Evolutionary conservation across 208 protist species (phyloP).

Genomic region (Vickermania spadyakhi): DNA sequence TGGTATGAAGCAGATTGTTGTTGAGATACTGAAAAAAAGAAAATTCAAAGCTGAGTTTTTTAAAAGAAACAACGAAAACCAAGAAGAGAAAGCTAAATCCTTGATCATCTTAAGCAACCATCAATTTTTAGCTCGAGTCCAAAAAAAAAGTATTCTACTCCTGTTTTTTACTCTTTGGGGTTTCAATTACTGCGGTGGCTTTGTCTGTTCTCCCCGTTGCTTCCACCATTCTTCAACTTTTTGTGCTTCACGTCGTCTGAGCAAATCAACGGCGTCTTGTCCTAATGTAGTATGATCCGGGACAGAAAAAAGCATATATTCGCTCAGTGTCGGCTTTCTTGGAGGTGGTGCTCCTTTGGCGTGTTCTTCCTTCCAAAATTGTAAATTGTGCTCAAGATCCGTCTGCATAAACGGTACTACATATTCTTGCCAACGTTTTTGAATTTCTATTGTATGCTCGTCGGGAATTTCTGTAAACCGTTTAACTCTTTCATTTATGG

Average conservation of each 20-base stretch:
- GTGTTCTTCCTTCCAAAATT: constrained; percentile 53
- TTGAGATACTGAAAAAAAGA: too few relatives aligned
- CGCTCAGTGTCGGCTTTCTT: constrained; percentile 24
- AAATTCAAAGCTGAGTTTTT: too few relatives aligned
- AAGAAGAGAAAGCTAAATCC: not conserved
- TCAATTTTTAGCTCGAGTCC: not conserved
- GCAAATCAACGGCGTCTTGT: constrained; percentile 73
- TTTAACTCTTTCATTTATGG: constrained; percentile 32
- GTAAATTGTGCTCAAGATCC: constrained; percentile 69
- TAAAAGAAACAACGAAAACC: constrained; percentile 6
- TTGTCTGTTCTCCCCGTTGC: constrained; percentile 55
- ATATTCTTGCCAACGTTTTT: constrained; percentile 62
- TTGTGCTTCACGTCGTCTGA: constrained; percentile 56
- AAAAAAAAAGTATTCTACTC: constrained; percentile 8
- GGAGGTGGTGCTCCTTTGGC: constrained; percentile 15
- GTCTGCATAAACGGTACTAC: constrained; percentile 65
- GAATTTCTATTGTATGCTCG: constrained; percentile 43
- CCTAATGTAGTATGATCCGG: constrained; percentile 59
- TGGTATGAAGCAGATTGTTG: too few relatives aligned
- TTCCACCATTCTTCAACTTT: constrained; percentile 69
- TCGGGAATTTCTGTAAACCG: constrained; percentile 50
- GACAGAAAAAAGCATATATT: constrained; percentile 73
- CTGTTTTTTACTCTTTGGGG: too few relatives aligned
- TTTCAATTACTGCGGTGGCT: constrained; percentile 35
- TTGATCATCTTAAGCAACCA: not conserved